A percentile compares a stretch with the other conserved stretches of the same genome.
phyloP scores from a whole-genome alignment of 1,284 basidiomycete species.

The Ceratobasidium sp. region DNA sequence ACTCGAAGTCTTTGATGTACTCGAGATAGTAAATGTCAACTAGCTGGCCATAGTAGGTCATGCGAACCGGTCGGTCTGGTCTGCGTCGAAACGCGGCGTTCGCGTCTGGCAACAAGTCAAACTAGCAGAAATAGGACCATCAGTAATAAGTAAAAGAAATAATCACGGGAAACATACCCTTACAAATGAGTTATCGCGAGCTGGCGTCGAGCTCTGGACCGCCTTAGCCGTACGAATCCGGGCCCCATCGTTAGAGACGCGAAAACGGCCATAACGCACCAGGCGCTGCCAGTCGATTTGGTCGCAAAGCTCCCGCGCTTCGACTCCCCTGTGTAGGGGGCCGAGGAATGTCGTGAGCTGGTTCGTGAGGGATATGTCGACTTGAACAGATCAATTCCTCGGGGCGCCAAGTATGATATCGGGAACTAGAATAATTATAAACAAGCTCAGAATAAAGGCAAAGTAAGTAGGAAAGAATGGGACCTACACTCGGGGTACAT shows the following conservation, averaged over 20 bases:
- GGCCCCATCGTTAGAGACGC: conserved; percentile 5
- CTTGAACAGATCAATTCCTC: too few species aligned
- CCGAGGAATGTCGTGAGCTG: conserved; percentile 13
- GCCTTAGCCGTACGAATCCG: conserved; percentile 3
- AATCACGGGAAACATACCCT: too few species aligned
- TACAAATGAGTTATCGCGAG: conserved; percentile 20
- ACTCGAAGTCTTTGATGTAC: background rate
- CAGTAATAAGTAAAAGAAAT: too few species aligned
- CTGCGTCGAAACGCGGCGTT: background rate
- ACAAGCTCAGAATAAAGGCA: too few species aligned
- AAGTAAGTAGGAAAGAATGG: too few species aligned
- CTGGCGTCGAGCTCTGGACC: background rate
- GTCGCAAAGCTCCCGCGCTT: background rate
- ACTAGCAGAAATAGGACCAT: too few species aligned
- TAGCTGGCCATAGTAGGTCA: background rate
- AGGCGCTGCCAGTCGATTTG: background rate
- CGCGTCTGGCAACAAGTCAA: background rate
- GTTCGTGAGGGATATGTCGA: background rate
- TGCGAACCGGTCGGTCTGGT: background rate
- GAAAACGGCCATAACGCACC: conserved; percentile 15
- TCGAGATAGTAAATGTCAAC: conserved; percentile 1
- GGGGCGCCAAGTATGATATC: too few species aligned
- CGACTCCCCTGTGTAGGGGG: background rate
- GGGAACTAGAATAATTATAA: too few species aligned
- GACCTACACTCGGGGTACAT: conserved; percentile 22